Evolutionary conservation across 2,329 filamentous ascomycete genomes (phyloP).

Genomic region (Mycosphaerella sp.): DNA sequence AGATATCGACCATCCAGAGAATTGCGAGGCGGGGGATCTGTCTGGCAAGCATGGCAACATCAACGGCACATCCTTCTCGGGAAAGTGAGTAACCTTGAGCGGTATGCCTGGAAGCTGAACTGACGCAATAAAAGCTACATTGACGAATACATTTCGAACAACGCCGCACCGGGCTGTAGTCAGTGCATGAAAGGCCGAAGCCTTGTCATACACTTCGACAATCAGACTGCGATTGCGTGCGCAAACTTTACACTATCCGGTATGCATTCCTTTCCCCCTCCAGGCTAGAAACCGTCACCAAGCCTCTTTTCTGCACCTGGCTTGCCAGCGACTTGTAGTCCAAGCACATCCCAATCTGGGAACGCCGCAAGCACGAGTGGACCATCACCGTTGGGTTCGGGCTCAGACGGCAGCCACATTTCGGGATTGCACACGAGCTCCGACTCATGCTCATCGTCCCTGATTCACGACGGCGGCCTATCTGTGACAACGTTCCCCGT

Average conservation of each 20-base stretch:
- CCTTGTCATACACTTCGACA: slow-evolving; percentile 49
- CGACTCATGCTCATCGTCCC: neutral
- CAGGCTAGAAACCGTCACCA: slow-evolving; percentile 9
- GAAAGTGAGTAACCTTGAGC: slow-evolving; percentile 23
- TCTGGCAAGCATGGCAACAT: slow-evolving; percentile 42
- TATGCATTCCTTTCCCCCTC: slow-evolving; percentile 14
- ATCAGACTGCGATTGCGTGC: slow-evolving; percentile 51
- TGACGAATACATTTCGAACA: slow-evolving; percentile 45
- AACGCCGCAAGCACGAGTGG: neutral
- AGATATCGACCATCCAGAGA: slow-evolving; percentile 33
- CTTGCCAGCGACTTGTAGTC: neutral
- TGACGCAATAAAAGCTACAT: slow-evolving; percentile 35
- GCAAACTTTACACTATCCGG: slow-evolving; percentile 45
- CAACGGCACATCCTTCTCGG: slow-evolving; percentile 28
- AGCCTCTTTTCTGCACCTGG: slow-evolving; percentile 8
- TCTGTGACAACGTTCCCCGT: neutral
- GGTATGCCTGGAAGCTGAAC: neutral
- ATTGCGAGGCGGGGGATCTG: slow-evolving; percentile 42
- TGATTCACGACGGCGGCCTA: neutral
- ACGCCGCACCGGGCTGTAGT: slow-evolving; percentile 5
- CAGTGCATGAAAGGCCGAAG: slow-evolving; percentile 38
- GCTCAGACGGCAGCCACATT: neutral
- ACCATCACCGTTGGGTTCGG: neutral
- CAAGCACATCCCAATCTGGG: neutral
- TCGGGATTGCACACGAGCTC: neutral